Percentiles rank a stretch among this genome's conserved stretches.
These are phyloP conservation scores for Botrytis cinerea DNA, from an alignment of 2,329 filamentous ascomycete species.

Conservation along the genomic window DNA sequence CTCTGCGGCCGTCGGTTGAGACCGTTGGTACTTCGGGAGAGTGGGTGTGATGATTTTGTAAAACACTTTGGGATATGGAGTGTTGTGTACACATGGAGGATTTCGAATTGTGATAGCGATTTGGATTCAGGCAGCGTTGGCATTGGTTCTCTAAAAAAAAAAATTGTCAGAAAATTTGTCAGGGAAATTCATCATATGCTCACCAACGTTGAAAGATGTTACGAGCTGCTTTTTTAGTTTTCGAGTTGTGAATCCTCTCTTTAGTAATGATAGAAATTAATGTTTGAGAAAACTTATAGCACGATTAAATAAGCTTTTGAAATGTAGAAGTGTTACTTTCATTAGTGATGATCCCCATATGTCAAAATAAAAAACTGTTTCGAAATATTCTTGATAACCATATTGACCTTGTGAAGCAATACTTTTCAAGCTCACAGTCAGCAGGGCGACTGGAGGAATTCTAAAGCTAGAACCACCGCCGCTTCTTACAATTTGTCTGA, in stretches of 20 bases:
- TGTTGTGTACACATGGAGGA: neutral
- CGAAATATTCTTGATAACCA: neutral
- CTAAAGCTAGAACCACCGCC: neutral
- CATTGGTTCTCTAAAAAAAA: neutral
- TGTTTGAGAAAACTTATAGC: neutral
- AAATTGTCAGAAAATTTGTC: neutral
- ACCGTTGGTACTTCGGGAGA: neutral
- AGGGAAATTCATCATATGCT: neutral
- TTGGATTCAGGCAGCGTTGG: neutral
- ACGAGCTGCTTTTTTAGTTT: neutral
- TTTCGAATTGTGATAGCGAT: neutral
- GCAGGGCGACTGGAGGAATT: neutral
- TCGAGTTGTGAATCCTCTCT: neutral
- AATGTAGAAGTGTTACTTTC: neutral
- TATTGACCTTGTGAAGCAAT: neutral
- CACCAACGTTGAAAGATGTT: neutral
- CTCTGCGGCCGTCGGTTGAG: too few relatives aligned
- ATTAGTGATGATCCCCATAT: neutral
- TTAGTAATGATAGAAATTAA: neutral
- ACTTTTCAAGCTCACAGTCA: neutral
- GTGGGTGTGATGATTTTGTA: neutral
- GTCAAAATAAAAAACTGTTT: neutral
- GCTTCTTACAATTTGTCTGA: neutral
- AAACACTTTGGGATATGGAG: neutral
- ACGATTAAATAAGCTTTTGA: neutral